Conservation (phyloP, 140 eudicot genomes). For the Cichorium intybus region DNA sequence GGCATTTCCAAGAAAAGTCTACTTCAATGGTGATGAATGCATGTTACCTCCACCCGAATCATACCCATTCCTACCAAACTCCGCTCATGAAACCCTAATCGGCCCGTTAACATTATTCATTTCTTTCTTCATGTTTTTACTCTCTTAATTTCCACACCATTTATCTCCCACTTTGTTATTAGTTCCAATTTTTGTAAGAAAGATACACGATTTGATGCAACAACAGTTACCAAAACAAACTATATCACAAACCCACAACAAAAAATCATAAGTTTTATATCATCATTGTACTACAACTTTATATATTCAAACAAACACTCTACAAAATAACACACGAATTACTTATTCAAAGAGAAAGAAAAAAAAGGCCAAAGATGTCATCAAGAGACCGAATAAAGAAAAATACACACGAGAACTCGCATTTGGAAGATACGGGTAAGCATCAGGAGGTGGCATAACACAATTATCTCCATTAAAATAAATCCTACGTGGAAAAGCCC, state of each 20-base stretch:
- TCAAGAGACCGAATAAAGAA: slow-evolving; percentile 35
- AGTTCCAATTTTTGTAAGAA: slow-evolving; percentile 27
- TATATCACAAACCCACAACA: slow-evolving; percentile 23
- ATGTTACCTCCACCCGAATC: slow-evolving; percentile 83
- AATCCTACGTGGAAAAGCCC: slow-evolving; percentile 94
- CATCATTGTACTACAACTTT: neutral
- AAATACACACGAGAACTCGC: slow-evolving; percentile 35
- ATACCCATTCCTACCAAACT: slow-evolving; percentile 75
- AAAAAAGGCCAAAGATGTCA: slow-evolving; percentile 32
- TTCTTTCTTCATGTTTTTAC: slow-evolving; percentile 26
- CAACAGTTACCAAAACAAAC: slow-evolving; percentile 13
- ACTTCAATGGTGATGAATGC: slow-evolving; percentile 91
- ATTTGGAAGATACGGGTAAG: slow-evolving; percentile 81
- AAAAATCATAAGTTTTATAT: neutral
- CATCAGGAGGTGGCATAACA: slow-evolving; percentile 96
- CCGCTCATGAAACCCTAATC: slow-evolving; percentile 35
- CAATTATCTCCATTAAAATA: slow-evolving; percentile 91
- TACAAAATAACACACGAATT: slow-evolving; percentile 22
- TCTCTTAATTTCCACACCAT: slow-evolving; percentile 28
- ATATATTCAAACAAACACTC: slow-evolving; percentile 18
- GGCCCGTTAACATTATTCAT: slow-evolving; percentile 22
- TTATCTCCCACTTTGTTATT: slow-evolving; percentile 3
- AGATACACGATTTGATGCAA: slow-evolving; percentile 22
- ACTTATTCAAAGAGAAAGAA: slow-evolving; percentile 34
- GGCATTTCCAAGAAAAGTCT: slow-evolving; percentile 86